Base-by-base conservation (phyloP, 768 basidiomycete genomes). In the Dioszegia hungarica region DNA sequence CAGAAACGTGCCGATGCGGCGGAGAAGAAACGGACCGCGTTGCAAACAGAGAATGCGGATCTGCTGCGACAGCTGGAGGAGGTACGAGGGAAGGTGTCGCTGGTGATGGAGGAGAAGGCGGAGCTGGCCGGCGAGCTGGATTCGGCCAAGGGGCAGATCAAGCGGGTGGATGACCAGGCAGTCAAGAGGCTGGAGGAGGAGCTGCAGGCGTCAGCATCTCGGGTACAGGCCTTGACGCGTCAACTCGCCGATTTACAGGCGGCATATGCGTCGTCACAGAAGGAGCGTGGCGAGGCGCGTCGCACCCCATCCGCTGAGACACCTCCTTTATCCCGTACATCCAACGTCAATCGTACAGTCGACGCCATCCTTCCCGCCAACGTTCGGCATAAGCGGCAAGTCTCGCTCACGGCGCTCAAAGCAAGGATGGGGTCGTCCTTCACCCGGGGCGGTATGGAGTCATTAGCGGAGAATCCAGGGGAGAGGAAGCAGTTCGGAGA, bases 381-480 rank as follows among this genome's bases (percentile, higher is more conserved):
- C n/a, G 68, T 72, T 9, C 38, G 71, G 20, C 73, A 73, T 58
- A 73, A 73, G 54, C 64, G 75, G n/a, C 71, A 73, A 49, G 59
- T 70, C 8, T 73, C 73, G 15, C 54, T 76, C 20, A 59, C 66
- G 5, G 65, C 68, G 14, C 58, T 76, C 8, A 74, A 73, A 61
- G 73, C 75, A 10, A 49, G 75, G 24, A 71, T 76, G 75, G 68
- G 64, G 14, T 49, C 57, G 31, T 22, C 55, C 22, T 44, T 22
- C 33, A 14, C 19, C 37, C 29, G 29, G 29, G 28, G 33, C 9
- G 38, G 54, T 9, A 36, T 57, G 57, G 55, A 43, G 2, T 10
- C 31, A 38, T 15, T 50, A 25, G 49, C 48, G 43, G 54, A 45
- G 31, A 37, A 51, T 41, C 37, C 37, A 37, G 40, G 37, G 19